phyloP scores from a whole-genome alignment of 176 grass and related monocot species.

The Zoysia pacifica region DNA sequence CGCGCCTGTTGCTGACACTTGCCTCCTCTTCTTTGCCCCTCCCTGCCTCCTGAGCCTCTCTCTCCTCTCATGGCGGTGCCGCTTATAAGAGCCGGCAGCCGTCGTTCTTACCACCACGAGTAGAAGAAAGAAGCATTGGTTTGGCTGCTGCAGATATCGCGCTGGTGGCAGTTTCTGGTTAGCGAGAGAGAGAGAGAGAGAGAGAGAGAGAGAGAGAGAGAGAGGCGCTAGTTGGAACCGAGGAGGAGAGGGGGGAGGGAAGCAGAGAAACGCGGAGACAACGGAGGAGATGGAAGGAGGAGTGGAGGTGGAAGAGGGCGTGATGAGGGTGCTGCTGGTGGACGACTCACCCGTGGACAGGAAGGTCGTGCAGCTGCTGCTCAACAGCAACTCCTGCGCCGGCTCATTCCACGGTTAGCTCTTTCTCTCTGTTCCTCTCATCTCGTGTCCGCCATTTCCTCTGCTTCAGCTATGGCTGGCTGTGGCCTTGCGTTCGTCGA shows the following conservation, averaged over 20 bases:
- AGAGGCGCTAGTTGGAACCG: not conserved
- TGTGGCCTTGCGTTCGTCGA: not conserved
- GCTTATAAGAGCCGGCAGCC: constrained; percentile 23
- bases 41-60: not conserved
- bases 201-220: not conserved
- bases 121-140: not conserved
- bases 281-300: constrained; percentile 28
- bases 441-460: not conserved
- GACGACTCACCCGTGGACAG: constrained; percentile 89
- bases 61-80: not conserved
- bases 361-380: constrained; percentile 67
- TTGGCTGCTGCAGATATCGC: not conserved
- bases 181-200: not conserved
- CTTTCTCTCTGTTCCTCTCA: not conserved
- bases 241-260: not conserved
- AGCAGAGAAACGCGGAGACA: not conserved
- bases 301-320: constrained; percentile 30
- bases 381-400: constrained; percentile 61
- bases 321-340: constrained; percentile 80
- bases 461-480: not conserved
- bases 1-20: not conserved
- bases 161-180: not conserved
- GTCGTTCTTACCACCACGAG: not conserved
- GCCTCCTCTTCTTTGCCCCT: not conserved
- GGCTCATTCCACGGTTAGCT: constrained; percentile 67